A percentile compares a stretch with the other conserved stretches of the same genome.
Conservation (phyloP, 768 basidiomycete species). For the Erythrobasidium yunnanense region DNA sequence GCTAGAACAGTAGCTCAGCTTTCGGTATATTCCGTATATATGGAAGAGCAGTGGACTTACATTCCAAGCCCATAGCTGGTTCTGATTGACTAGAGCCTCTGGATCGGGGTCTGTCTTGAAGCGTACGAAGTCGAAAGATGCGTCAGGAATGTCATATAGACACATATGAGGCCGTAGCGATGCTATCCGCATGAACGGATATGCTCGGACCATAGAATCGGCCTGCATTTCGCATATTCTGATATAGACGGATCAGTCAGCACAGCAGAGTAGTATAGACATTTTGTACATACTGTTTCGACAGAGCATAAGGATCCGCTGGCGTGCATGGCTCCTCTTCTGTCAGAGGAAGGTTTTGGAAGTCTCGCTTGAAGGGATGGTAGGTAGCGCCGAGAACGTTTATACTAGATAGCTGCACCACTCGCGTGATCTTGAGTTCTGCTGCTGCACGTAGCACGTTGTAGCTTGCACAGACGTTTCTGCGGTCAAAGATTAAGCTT, state of each 20-base stretch:
- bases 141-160: background rate
- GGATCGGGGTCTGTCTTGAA: background rate
- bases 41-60: background rate
- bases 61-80: background rate
- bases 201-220: background rate
- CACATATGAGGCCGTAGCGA: background rate
- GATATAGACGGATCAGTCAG: background rate
- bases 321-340: background rate
- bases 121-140: background rate
- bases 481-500: background rate
- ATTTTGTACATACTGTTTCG: background rate
- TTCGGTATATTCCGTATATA: background rate
- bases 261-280: background rate
- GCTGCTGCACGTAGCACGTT: background rate
- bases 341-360: background rate
- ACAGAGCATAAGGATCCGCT: background rate
- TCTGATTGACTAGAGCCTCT: background rate
- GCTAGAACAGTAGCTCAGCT: background rate
- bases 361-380: background rate
- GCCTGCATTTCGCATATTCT: background rate
- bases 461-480: background rate
- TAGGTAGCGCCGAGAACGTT: background rate
- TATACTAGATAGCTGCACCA: background rate
- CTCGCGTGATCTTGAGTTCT: background rate
- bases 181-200: background rate